These are phyloP conservation scores for Rubus idaeus DNA, from an alignment of 306 rosid species.

Conservation along the genomic window DNA sequence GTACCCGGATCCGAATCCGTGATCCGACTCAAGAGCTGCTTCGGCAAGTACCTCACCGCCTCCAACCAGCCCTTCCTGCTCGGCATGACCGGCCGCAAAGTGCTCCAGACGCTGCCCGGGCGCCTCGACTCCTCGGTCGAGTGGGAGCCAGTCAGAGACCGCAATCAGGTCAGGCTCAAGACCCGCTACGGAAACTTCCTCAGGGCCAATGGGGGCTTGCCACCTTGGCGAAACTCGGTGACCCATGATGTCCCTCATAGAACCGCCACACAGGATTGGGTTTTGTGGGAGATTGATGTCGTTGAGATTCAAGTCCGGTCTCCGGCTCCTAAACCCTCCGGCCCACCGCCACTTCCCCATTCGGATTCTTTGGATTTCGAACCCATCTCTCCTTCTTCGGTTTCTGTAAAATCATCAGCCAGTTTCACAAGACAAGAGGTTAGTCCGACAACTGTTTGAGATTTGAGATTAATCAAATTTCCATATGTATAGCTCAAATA, in stretches of 20 bases:
- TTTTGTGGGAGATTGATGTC: conserved; percentile 75
- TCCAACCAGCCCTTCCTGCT: conserved; percentile 61
- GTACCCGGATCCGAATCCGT: conserved; percentile 48
- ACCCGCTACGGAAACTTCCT: conserved; percentile 78
- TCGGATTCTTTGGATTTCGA: conserved; percentile 64
- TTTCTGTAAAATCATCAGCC: conserved; percentile 40
- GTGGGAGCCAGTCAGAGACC: conserved; percentile 82
- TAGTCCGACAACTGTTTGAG: background rate
- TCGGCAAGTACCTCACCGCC: conserved; percentile 80
- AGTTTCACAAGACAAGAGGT: conserved; percentile 60
- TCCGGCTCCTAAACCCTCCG: conserved; percentile 27
- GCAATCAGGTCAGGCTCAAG: conserved; percentile 56
- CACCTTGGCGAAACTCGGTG: conserved; percentile 89
- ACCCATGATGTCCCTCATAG: conserved; percentile 83
- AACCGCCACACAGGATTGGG: conserved; percentile 81
- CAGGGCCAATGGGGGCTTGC: conserved; percentile 81
- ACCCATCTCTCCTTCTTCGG: conserved; percentile 35
- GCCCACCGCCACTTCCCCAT: conserved; percentile 43
- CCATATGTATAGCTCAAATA: background rate
- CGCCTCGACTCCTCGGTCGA: conserved; percentile 73
- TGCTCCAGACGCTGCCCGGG: conserved; percentile 54
- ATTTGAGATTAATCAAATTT: background rate
- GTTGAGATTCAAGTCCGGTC: conserved; percentile 58
- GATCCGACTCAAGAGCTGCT: conserved; percentile 80
- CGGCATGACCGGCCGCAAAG: conserved; percentile 88